phyloP scores from a whole-genome alignment of 805 yeast species.

The Spathaspora sp. region DNA sequence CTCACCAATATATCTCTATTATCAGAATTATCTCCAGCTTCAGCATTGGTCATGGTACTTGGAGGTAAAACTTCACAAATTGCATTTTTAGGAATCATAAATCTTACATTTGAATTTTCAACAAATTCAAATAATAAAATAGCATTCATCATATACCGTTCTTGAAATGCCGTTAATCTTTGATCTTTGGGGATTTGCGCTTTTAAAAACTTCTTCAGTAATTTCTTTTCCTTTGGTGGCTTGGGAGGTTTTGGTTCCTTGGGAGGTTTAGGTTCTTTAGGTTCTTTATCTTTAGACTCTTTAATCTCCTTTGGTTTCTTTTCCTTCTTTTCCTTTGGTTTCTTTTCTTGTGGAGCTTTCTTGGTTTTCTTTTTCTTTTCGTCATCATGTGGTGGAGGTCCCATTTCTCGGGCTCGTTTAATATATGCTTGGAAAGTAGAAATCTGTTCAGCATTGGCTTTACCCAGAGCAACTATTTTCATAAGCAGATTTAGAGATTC shows the following conservation, averaged over 20 bases:
- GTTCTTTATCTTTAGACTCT: slow-evolving; percentile 2
- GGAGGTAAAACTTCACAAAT: slow-evolving; percentile 55
- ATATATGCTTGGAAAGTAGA: slow-evolving; percentile 77
- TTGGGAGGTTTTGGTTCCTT: slow-evolving; percentile 10
- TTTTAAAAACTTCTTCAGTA: slow-evolving; percentile 13
- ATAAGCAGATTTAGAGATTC: slow-evolving; percentile 64
- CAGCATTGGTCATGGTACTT: slow-evolving; percentile 17
- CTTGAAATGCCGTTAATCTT: slow-evolving; percentile 73
- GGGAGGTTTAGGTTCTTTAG: slow-evolving; percentile 12
- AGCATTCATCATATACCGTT: slow-evolving; percentile 62
- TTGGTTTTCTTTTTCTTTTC: slow-evolving; percentile 7
- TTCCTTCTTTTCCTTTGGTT: slow-evolving; percentile 9
- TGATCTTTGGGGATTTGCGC: slow-evolving; percentile 39
- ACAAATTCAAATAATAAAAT: slow-evolving; percentile 80
- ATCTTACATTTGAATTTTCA: slow-evolving; percentile 76
- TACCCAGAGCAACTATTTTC: slow-evolving; percentile 84
- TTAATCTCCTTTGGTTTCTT: slow-evolving; percentile 7
- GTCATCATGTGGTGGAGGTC: slow-evolving; percentile 42
- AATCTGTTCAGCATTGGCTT: slow-evolving; percentile 69
- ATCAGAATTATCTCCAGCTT: slow-evolving; percentile 17
- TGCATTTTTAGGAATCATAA: slow-evolving; percentile 69
- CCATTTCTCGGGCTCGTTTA: slow-evolving; percentile 73
- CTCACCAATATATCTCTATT: slow-evolving; percentile 43
- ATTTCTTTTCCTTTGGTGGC: slow-evolving; percentile 13
- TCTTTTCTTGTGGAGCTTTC: slow-evolving; percentile 6